These are phyloP conservation scores for Rhynchospora tenuis DNA, from an alignment of 176 grass and related monocot species.

Conservation along the genomic window DNA sequence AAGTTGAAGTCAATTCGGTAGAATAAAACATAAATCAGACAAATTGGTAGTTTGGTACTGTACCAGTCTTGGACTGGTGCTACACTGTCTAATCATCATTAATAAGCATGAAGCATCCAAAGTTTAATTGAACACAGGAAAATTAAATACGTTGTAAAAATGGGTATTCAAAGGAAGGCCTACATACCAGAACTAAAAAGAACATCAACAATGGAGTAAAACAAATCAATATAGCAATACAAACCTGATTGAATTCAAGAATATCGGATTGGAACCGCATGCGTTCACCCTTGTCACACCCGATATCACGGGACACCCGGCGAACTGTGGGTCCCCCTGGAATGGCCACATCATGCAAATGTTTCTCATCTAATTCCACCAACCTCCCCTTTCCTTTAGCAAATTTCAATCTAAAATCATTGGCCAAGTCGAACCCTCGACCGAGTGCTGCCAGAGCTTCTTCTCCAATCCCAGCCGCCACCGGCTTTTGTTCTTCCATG, in stretches of 20 bases:
- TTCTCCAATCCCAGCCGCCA: constrained; percentile 30
- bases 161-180: not conserved
- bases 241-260: constrained; percentile 92
- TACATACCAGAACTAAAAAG: not conserved
- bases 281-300: constrained; percentile 87
- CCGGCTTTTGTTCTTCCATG: not conserved
- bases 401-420: constrained; percentile 82
- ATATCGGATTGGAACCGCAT: constrained; percentile 90
- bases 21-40: not conserved
- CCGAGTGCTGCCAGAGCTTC: constrained; percentile 57
- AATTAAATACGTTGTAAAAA: not conserved
- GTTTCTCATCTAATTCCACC: constrained; percentile 61
- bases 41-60: not conserved
- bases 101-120: not conserved
- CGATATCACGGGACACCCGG: constrained; percentile 62
- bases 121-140: not conserved
- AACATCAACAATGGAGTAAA: not conserved
- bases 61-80: not conserved
- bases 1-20: not conserved
- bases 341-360: constrained; percentile 53
- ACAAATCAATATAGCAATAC: not conserved
- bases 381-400: constrained; percentile 58
- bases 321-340: constrained; percentile 56
- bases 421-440: constrained; percentile 74
- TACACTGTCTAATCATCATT: not conserved